phyloP scores from a whole-genome alignment of 2,329 filamentous ascomycete species.

The Botrytis deweyae region DNA sequence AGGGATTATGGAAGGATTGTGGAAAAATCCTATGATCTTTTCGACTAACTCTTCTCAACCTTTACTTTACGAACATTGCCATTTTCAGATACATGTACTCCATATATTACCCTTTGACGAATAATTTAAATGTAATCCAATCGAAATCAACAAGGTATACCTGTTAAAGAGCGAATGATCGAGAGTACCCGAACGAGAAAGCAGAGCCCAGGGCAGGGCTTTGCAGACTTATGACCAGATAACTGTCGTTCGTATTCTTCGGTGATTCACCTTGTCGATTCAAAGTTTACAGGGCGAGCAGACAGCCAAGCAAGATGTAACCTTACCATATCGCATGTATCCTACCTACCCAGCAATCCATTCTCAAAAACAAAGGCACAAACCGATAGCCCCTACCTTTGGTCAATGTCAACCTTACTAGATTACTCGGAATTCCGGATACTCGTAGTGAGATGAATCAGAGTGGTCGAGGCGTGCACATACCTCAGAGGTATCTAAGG shows the following conservation, averaged over 20 bases:
- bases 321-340: not conserved
- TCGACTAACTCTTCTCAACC: conserved; percentile 11
- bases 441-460: conserved; percentile 2
- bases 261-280: not conserved
- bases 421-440: conserved; percentile 1
- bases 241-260: not conserved
- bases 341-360: not conserved
- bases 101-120: not conserved
- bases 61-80: not conserved
- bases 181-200: not conserved
- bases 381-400: not conserved
- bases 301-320: not conserved
- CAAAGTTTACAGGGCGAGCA: not conserved
- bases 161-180: not conserved
- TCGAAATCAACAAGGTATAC: not conserved
- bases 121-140: not conserved
- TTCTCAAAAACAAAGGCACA: not conserved
- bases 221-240: not conserved
- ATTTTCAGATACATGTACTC: not conserved
- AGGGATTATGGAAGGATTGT: conserved; percentile 14
- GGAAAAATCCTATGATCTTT: not conserved
- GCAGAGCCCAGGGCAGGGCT: not conserved
- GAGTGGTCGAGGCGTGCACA: conserved; percentile 13
- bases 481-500: conserved; percentile 6
- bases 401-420: conserved; percentile 2